A percentile compares a stretch with the other conserved stretches of the same genome.
These are phyloP conservation scores for Astraeus odoratus DNA, from an alignment of 768 basidiomycete species.

Conservation along the genomic window DNA sequence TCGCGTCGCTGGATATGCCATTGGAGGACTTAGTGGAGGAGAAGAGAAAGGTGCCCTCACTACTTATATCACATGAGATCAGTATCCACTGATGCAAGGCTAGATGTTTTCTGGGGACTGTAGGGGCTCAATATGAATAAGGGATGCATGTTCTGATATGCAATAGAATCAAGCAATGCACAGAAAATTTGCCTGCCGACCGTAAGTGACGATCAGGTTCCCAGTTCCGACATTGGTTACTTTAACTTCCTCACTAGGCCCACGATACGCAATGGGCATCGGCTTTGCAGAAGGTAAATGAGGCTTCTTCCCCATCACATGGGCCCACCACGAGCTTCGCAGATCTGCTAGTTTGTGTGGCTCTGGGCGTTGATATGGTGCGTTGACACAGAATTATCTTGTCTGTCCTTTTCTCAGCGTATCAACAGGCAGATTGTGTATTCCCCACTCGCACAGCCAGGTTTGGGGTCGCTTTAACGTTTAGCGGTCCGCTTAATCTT, in stretches of 20 bases:
- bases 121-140: slow-evolving; percentile 29
- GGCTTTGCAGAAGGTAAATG: slow-evolving; percentile 81
- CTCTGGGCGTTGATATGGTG: slow-evolving; percentile 91
- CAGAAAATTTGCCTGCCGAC: slow-evolving; percentile 70
- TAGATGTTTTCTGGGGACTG: slow-evolving; percentile 84
- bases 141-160: slow-evolving; percentile 6
- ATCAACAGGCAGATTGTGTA: slow-evolving; percentile 76
- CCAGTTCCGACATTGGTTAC: neutral
- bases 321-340: neutral
- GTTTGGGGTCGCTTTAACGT: slow-evolving; percentile 85
- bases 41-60: slow-evolving; percentile 72
- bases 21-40: slow-evolving; percentile 86
- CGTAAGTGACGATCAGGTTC: slow-evolving; percentile 36
- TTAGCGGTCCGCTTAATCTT: slow-evolving; percentile 75
- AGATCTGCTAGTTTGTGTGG: slow-evolving; percentile 88
- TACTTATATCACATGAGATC: slow-evolving; percentile 6
- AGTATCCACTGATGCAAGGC: slow-evolving; percentile 3
- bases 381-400: slow-evolving; percentile 7
- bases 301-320: neutral
- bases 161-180: slow-evolving; percentile 72
- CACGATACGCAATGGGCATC: slow-evolving; percentile 89
- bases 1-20: slow-evolving; percentile 82
- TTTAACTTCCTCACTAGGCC: slow-evolving; percentile 41
- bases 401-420: neutral
- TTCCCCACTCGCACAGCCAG: slow-evolving; percentile 90